Evolutionary conservation across 78 protist species (phyloP), one percentile per base, ranked within the genome.

Genomic region (Dictyostelium intermedium): DNA sequence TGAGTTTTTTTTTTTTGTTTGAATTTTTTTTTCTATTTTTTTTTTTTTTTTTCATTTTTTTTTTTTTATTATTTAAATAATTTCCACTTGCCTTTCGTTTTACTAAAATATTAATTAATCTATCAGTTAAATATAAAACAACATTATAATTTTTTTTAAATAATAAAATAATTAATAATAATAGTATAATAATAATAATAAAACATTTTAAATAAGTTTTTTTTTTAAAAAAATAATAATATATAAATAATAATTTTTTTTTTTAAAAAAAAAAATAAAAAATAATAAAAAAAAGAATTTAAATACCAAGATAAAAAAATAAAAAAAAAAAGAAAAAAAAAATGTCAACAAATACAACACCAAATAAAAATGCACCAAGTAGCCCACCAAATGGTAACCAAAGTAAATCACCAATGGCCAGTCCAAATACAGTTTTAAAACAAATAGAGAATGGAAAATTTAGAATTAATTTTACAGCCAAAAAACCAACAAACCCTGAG

Each of bases 401-500:
- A n/a, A 63, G 6, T 53, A 53, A 66, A 66, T 66, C 74, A 66
- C 74, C 74, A 25, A 25, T 56, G 25, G 66, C 74, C 3, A 66
- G 74, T 27, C 74, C 74, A 66, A 66, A 66, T 14, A 66, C 32
- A 27, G 34, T 66, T 66, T 41, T 41, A 78, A 41, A 34, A 34
- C 82, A 34, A 32, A 16, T 41, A 23, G 83, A 78, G 61, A 78
- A 78, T 78, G 83, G 83, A 18, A 78, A 35, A 78, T 78, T 35
- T 43, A 41, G 61, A 25, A 41, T 41, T 18, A 35, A 78, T 78
- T 78, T 78, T 37, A 35, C 83, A 37, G 32, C 66, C 30, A n/a
- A 35, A 78, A 27, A 35, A 78, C 41, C 35, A 34, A 8, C 39
- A 32, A 74, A 30, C 39, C 4, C 82, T 74, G 39, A n/a, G 5